Percentiles rank a stretch among this genome's conserved stretches.
phyloP scores from a whole-genome alignment of 305 asterid genomes.

The Petunia hybrid region DNA sequence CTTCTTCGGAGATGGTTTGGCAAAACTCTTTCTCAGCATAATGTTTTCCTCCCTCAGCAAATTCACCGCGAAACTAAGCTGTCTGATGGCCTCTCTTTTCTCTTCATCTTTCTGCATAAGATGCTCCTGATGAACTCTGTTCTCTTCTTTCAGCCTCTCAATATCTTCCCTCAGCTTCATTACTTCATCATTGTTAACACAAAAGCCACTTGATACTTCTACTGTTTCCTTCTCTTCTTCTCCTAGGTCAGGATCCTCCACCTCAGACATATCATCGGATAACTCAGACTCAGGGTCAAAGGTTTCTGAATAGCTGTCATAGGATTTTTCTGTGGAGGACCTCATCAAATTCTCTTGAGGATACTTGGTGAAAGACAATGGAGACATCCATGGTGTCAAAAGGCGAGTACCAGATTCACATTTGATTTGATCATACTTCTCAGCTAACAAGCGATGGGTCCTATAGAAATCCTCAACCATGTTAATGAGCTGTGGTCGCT shows the following conservation, averaged over 20 bases:
- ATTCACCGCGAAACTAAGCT: constrained; percentile 76
- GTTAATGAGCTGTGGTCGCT: constrained; percentile 84
- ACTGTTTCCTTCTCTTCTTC: constrained; percentile 36
- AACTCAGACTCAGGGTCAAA: constrained; percentile 57
- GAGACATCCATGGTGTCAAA: constrained; percentile 63
- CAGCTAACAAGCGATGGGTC: constrained; percentile 84
- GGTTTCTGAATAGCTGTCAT: constrained; percentile 87
- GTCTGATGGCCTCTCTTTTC: constrained; percentile 92
- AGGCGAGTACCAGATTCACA: constrained; percentile 65
- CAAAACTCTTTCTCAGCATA: constrained; percentile 52
- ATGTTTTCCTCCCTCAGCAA: constrained; percentile 72
- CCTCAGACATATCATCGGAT: constrained; percentile 67
- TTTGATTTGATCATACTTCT: constrained; percentile 70
- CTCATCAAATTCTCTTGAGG: constrained; percentile 54
- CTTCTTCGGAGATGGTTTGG: constrained; percentile 44
- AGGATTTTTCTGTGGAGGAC: constrained; percentile 60
- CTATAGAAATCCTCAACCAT: constrained; percentile 88
- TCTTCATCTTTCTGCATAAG: constrained; percentile 84
- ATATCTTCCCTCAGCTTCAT: constrained; percentile 62
- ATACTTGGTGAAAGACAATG: constrained; percentile 57
- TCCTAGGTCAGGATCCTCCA: constrained; percentile 83
- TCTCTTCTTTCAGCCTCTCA: constrained; percentile 68
- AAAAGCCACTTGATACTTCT: constrained; percentile 33
- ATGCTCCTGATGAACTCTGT: constrained; percentile 55
- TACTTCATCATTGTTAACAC: constrained; percentile 39